Percentiles rank a stretch among this genome's conserved stretches.
Evolutionary conservation across 257 asterid genomes (phyloP).

Genomic region (Ehretia macrophylla): DNA sequence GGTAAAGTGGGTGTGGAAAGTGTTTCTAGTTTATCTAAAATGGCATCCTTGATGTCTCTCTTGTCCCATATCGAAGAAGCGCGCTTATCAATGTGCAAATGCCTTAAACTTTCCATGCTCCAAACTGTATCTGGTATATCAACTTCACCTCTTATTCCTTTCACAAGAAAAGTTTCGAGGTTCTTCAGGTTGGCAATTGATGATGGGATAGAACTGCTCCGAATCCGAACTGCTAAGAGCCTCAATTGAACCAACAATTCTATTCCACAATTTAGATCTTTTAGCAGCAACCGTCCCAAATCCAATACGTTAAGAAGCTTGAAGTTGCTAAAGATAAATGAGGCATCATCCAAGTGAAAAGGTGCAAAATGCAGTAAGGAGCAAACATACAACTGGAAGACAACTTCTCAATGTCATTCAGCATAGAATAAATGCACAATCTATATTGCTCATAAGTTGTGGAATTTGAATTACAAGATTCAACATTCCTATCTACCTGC

Average conservation of each 20-base stretch:
- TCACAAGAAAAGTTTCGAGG: background rate
- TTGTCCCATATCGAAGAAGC: background rate
- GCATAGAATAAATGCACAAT: background rate
- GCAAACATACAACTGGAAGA: background rate
- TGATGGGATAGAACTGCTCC: background rate
- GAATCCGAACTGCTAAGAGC: background rate
- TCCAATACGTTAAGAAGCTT: background rate
- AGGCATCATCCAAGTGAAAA: background rate
- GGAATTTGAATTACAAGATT: background rate
- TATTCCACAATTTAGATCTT: background rate
- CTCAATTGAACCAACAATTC: background rate
- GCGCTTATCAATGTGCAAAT: background rate
- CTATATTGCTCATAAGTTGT: background rate
- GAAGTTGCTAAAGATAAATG: background rate
- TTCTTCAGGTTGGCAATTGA: background rate
- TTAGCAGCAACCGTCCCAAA: background rate
- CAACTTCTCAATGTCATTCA: background rate
- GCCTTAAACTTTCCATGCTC: background rate
- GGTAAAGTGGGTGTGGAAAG: background rate
- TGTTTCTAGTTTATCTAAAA: background rate
- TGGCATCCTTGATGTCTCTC: background rate
- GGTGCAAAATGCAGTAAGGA: background rate
- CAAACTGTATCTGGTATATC: too few species aligned
- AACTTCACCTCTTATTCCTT: background rate
- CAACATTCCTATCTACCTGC: too few species aligned